Evolutionary conservation across 345 rosid genomes (phyloP).

Genomic region (Pugionium cornutum): DNA sequence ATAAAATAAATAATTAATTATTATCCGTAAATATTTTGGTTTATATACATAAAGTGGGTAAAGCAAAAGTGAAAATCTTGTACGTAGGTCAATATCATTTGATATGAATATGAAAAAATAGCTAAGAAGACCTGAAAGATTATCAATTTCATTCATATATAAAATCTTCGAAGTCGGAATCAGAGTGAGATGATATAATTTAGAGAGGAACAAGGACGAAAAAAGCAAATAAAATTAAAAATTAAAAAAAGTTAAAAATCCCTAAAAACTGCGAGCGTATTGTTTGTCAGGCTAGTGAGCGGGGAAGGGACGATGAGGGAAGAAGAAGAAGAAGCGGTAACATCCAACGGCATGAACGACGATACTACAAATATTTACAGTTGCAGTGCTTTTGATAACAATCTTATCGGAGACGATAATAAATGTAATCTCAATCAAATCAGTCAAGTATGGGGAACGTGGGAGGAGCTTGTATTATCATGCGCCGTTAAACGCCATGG

Average conservation of each 20-base stretch:
- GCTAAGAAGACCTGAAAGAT: constrained; percentile 11
- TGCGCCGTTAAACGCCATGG: constrained; percentile 83
- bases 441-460: constrained; percentile 61
- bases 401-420: constrained; percentile 16
- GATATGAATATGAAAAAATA: constrained; percentile 20
- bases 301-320: constrained; percentile 12
- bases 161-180: constrained; percentile 20
- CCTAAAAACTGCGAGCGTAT: constrained; percentile 37
- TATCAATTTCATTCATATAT: constrained; percentile 4
- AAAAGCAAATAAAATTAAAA: neutral
- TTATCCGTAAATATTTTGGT: too few relatives aligned
- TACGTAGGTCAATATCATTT: constrained; percentile 36
- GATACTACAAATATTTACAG: constrained; percentile 15
- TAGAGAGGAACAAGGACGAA: neutral
- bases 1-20: too few relatives aligned
- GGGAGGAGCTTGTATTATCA: constrained; percentile 67
- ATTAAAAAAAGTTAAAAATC: constrained; percentile 1
- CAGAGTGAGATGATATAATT: neutral
- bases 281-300: constrained; percentile 4
- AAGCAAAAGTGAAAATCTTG: constrained; percentile 27
- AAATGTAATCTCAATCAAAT: constrained; percentile 16
- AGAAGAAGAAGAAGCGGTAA: constrained; percentile 18
- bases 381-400: constrained; percentile 14
- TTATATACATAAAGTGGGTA: constrained; percentile 18
- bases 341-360: constrained; percentile 34